These are phyloP conservation scores for Pichia gijzeniarum DNA, from an alignment of 805 yeast genomes.

Conservation along the genomic window DNA sequence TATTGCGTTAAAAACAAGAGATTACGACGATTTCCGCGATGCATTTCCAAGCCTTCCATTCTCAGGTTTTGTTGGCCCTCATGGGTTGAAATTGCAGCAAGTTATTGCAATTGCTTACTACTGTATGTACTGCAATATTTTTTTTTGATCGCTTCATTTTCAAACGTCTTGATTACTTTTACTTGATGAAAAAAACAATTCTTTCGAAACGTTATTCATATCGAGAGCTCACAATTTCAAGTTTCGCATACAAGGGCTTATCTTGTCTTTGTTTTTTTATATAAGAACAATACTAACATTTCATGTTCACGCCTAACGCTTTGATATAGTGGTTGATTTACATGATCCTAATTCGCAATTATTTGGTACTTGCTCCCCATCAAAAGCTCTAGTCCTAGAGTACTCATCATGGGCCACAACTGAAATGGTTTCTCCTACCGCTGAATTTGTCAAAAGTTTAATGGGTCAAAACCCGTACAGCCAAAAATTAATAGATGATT, in stretches of 20 bases:
- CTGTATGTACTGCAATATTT: constrained; percentile 24
- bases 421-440: constrained; percentile 49
- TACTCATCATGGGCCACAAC: constrained; percentile 75
- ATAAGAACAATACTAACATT: neutral
- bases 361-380: constrained; percentile 56
- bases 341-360: constrained; percentile 38
- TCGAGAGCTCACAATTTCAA: constrained; percentile 59
- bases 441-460: constrained; percentile 51
- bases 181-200: constrained; percentile 49
- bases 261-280: neutral
- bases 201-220: constrained; percentile 72
- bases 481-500: constrained; percentile 47
- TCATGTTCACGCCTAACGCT: constrained; percentile 3
- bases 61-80: constrained; percentile 66
- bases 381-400: constrained; percentile 59
- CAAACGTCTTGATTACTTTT: constrained; percentile 4
- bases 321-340: constrained; percentile 37
- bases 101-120: constrained; percentile 58
- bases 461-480: constrained; percentile 67
- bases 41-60: constrained; percentile 58
- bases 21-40: constrained; percentile 34
- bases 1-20: constrained; percentile 29
- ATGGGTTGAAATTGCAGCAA: constrained; percentile 69
- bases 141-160: neutral
- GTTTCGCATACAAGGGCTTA: neutral